phyloP scores from a whole-genome alignment of 2,329 filamentous ascomycete species.

The Podosphaera aphanis region DNA sequence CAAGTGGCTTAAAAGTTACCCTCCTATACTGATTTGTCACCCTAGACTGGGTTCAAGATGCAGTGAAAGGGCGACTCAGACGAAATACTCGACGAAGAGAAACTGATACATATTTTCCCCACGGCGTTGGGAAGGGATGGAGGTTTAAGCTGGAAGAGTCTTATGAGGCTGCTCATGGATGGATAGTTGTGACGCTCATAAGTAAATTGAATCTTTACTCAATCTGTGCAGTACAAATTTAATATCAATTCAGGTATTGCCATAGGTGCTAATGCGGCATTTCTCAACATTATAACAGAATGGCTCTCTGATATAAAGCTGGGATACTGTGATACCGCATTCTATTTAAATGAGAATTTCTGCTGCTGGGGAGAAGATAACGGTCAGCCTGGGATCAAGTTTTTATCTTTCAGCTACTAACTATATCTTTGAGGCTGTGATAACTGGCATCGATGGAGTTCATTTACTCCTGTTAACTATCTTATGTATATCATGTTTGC shows the following conservation, averaged over 20 bases:
- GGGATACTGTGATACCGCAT: conserved; percentile 64
- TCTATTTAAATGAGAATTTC: conserved; percentile 78
- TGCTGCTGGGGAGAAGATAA: conserved; percentile 52
- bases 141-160: conserved; percentile 58
- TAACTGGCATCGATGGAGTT: conserved; percentile 78
- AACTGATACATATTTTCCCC: conserved; percentile 45
- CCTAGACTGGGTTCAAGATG: conserved; percentile 93
- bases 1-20: conserved; percentile 1
- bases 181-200: conserved; percentile 91
- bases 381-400: not conserved
- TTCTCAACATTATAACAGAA: conserved; percentile 72
- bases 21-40: conserved; percentile 16
- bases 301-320: conserved; percentile 87
- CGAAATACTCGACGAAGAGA: conserved; percentile 53
- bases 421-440: conserved; percentile 41
- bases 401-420: not conserved
- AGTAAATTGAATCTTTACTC: conserved; percentile 16
- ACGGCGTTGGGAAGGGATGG: conserved; percentile 48
- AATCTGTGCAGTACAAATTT: not conserved
- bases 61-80: conserved; percentile 66
- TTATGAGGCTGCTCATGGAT: conserved; percentile 90
- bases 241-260: conserved; percentile 34
- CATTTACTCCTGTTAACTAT: conserved; percentile 59
- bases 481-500: conserved; percentile 70
- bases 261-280: conserved; percentile 64